Evolutionary conservation across 2,329 filamentous ascomycete species (phyloP).

Genomic region (Sarocladium kiliense): DNA sequence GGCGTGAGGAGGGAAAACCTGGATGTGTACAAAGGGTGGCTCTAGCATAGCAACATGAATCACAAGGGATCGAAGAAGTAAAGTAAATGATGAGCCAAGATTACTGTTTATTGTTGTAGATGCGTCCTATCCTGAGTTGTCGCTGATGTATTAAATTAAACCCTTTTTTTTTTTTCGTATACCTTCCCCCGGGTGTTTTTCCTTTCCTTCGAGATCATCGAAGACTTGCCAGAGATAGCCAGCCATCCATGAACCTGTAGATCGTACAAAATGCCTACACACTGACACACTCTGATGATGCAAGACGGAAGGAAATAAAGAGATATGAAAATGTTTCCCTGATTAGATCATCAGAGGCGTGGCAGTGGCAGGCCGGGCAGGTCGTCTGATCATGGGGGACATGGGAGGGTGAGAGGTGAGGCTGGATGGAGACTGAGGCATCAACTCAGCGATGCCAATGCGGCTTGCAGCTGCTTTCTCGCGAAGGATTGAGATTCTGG

Average conservation of each 20-base stretch:
- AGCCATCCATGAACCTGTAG: not conserved
- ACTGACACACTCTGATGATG: too few relatives aligned
- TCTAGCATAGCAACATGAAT: constrained; percentile 18
- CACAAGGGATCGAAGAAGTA: not conserved
- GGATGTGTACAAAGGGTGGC: constrained; percentile 39
- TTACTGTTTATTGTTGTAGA: not conserved
- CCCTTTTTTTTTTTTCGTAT: not conserved
- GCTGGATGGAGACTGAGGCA: constrained; percentile 18
- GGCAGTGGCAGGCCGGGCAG: not conserved
- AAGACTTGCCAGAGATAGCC: not conserved
- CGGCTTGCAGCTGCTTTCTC: constrained; percentile 47
- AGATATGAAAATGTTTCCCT: too few relatives aligned
- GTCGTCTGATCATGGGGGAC: not conserved
- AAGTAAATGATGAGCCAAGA: not conserved
- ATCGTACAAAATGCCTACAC: not conserved
- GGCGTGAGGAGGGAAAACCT: constrained; percentile 49
- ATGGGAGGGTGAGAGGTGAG: constrained; percentile 17
- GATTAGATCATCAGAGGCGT: constrained; percentile 2
- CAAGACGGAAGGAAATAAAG: too few relatives aligned
- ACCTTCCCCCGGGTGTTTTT: not conserved
- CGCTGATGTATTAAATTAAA: not conserved
- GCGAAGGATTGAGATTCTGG: constrained; percentile 43
- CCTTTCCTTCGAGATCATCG: not conserved
- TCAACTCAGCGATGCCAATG: constrained; percentile 37
- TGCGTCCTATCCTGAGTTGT: not conserved